Percentiles rank a stretch among this genome's conserved stretches.
Evolutionary conservation across 2,329 filamentous ascomycete genomes (phyloP).

Genomic region (Paraconiothyrium sp.): DNA sequence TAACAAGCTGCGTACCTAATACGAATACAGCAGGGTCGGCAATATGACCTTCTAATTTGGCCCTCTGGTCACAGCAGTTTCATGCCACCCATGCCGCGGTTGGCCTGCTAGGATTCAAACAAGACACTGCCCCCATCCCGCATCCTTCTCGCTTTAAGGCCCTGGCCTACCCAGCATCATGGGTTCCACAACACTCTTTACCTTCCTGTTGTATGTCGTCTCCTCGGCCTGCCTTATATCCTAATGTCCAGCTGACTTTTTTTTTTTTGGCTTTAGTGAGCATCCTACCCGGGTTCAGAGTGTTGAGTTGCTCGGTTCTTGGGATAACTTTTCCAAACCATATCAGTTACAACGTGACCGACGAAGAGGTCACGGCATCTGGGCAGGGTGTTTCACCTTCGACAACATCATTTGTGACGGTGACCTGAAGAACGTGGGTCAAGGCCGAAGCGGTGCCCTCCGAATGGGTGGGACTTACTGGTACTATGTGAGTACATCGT

Average conservation of each 20-base stretch:
- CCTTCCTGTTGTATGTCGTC: conserved; percentile 61
- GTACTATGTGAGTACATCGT: conserved; percentile 78
- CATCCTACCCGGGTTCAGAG: conserved; percentile 63
- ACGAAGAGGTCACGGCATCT: conserved; percentile 77
- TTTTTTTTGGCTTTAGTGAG: conserved; percentile 35
- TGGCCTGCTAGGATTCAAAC: conserved; percentile 33
- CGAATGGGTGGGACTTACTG: conserved; percentile 95
- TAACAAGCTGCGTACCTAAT: conserved; percentile 38
- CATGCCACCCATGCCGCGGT: conserved; percentile 21
- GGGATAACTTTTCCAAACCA: conserved; percentile 87
- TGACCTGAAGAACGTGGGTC: conserved; percentile 60
- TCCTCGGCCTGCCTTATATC: conserved; percentile 27
- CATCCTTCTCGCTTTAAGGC: conserved; percentile 40
- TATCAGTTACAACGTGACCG: conserved; percentile 85
- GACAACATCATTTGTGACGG: conserved; percentile 86
- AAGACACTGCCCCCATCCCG: conserved; percentile 35
- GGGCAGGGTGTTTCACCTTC: conserved; percentile 89
- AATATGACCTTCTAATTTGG: conserved; percentile 45
- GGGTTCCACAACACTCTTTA: conserved; percentile 69
- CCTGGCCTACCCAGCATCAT: conserved; percentile 41
- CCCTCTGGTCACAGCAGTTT: conserved; percentile 25
- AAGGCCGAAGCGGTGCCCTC: conserved; percentile 77
- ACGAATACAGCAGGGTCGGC: conserved; percentile 31
- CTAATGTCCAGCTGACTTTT: conserved; percentile 31
- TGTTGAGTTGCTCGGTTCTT: conserved; percentile 87